phyloP scores from a whole-genome alignment of 371 early-diverging fungal genomes.

The Mucor mucedo region DNA sequence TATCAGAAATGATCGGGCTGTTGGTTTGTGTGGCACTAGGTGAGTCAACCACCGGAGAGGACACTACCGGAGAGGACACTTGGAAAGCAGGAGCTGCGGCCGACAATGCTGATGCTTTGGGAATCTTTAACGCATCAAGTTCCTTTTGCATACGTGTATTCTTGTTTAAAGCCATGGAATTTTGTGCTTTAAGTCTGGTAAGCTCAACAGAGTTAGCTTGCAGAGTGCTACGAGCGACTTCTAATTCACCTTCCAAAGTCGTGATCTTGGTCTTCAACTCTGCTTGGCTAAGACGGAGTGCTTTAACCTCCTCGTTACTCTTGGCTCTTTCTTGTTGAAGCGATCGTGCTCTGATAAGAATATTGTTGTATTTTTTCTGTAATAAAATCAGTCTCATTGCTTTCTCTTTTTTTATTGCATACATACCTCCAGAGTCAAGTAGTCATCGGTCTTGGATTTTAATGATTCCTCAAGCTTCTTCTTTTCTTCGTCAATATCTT shows the following conservation, averaged over 20 bases:
- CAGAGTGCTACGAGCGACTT: background rate
- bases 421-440: slow-evolving; percentile 17
- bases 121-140: slow-evolving; percentile 10
- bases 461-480: slow-evolving; percentile 15
- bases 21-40: background rate
- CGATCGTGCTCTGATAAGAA: slow-evolving; percentile 17
- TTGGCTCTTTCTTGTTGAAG: slow-evolving; percentile 19
- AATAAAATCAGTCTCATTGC: background rate
- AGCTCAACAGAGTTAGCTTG: slow-evolving; percentile 15
- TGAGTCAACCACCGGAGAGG: background rate
- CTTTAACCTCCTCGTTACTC: background rate
- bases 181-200: slow-evolving; percentile 23
- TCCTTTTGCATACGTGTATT: slow-evolving; percentile 24
- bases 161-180: slow-evolving; percentile 27
- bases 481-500: slow-evolving; percentile 6
- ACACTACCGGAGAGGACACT: background rate
- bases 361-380: slow-evolving; percentile 11
- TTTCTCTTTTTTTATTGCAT: background rate
- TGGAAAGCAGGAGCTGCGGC: background rate
- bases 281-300: background rate
- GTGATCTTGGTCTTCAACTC: slow-evolving; percentile 10
- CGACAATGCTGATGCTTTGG: background rate
- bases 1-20: background rate
- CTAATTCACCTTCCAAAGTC: slow-evolving; percentile 15
- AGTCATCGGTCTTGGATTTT: slow-evolving; percentile 13